phyloP scores from a whole-genome alignment of 2,329 filamentous ascomycete genomes.

The Trichoderma sp. region DNA sequence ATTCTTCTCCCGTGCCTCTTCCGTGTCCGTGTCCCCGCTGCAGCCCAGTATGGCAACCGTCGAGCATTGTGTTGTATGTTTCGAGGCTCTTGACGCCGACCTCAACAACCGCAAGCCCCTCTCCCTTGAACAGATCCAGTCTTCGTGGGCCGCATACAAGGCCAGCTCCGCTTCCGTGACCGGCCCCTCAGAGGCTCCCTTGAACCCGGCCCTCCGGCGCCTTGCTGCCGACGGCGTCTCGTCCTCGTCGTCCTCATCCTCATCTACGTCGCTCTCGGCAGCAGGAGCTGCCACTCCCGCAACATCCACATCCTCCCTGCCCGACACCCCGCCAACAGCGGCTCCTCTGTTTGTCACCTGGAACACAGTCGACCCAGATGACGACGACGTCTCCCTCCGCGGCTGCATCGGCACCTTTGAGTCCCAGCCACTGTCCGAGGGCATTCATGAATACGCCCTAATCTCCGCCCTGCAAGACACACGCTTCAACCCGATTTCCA shows the following conservation, averaged over 20 bases:
- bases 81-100: conserved; percentile 78
- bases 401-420: conserved; percentile 98
- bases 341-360: conserved; percentile 92
- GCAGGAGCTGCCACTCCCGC: conserved; percentile 49
- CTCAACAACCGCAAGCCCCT: conserved; percentile 71
- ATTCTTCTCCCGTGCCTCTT: neutral
- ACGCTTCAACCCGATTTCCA: conserved; percentile 59
- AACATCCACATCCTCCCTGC: conserved; percentile 46
- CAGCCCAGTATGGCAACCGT: conserved; percentile 69
- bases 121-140: conserved; percentile 67
- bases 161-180: conserved; percentile 18
- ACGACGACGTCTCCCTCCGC: conserved; percentile 61
- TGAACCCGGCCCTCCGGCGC: conserved; percentile 46
- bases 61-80: conserved; percentile 89
- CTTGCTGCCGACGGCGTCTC: conserved; percentile 38
- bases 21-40: neutral
- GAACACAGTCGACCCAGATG: conserved; percentile 64
- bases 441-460: conserved; percentile 77
- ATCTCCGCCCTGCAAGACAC: conserved; percentile 70
- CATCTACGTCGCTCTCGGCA: conserved; percentile 41
- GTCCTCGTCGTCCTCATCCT: conserved; percentile 39
- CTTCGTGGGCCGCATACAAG: conserved; percentile 56
- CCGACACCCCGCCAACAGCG: conserved; percentile 42
- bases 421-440: conserved; percentile 68
- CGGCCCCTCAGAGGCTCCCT: conserved; percentile 19